Base-by-base conservation (phyloP, 1,284 basidiomycete species). In the Hortiboletus rubellus region DNA sequence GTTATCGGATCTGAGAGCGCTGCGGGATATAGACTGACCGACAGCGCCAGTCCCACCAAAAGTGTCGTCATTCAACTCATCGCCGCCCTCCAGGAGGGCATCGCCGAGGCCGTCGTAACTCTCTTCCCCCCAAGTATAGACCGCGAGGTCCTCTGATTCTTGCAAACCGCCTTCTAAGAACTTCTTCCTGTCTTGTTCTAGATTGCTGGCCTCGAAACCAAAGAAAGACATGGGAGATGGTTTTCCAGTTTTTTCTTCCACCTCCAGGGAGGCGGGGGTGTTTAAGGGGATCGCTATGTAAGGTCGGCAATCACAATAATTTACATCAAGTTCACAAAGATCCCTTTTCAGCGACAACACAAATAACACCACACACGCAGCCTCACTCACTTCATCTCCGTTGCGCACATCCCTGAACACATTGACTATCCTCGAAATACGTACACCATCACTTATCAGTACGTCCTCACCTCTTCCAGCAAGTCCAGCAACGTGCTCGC, bases 11-110 rank as follows among this genome's bases (percentile, higher is more conserved):
- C 58, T 52, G 43, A 56, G 38, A 43, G 44, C 8, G 46, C 10
- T 56, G 50, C 41, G 51, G 52, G 84, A 74, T 69, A 88, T 89
- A 86, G 63, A 94, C 82, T 78, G 71, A 92, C 93, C 90, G 58
- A 94, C 81, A 57, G 73, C 75, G 27, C 80, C 86, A 46, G 77
- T 67, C 41, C 77, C 82, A 40, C 96, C 96, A 76, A 99, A 99
- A 2, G 96, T 99, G 78, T 97, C 94, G 70, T 97, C 93, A 74
- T 98, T 97, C 65, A 94, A 72, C 62, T 95, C 94, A 78, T 97
- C 94, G 50, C 86, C 86, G 40, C 87, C 87, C 73, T 98, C 96
- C 66, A 91, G 86, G 58, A 98, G 82, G 57, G 85, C 85, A 73
- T 92, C 90, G 46, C 90, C 94, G 11, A 96, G 84, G n/a, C 90